phyloP scores from a whole-genome alignment of 495 filamentous ascomycete species.

The Daldinia decipiens region DNA sequence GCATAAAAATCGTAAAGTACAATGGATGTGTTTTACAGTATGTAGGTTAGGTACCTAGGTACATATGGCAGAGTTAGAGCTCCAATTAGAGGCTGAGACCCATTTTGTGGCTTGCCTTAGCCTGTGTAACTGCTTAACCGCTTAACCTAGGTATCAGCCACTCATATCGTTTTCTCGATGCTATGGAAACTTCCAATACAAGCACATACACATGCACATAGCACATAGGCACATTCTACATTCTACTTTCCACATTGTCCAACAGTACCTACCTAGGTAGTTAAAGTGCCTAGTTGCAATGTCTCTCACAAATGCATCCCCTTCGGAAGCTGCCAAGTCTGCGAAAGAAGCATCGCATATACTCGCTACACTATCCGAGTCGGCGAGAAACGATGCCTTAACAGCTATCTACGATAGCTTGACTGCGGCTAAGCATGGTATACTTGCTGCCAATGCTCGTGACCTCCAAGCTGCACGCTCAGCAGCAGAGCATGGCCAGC shows the following conservation, averaged over 20 bases:
- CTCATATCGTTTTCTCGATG: conserved; percentile 7
- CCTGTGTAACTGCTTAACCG: neutral
- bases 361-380: conserved; percentile 70
- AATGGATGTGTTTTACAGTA: no score
- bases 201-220: neutral
- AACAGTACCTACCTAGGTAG: no score
- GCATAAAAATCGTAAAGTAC: neutral
- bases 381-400: conserved; percentile 82
- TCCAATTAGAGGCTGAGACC: neutral
- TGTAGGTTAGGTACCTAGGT: no score
- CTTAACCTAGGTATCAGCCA: conserved; percentile 26
- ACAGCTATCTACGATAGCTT: conserved; percentile 82
- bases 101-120: neutral
- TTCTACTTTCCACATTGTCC: neutral
- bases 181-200: conserved; percentile 14
- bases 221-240: neutral
- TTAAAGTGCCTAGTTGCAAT: conserved; percentile 55
- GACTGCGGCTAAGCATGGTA: conserved; percentile 70
- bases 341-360: conserved; percentile 76
- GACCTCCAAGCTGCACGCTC: conserved; percentile 79
- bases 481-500: conserved; percentile 74
- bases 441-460: conserved; percentile 84
- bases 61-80: no score
- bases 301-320: conserved; percentile 79
- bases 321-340: conserved; percentile 70